These are phyloP conservation scores for Penicillium paneum DNA, from an alignment of 2,329 filamentous ascomycete genomes.

Conservation along the genomic window DNA sequence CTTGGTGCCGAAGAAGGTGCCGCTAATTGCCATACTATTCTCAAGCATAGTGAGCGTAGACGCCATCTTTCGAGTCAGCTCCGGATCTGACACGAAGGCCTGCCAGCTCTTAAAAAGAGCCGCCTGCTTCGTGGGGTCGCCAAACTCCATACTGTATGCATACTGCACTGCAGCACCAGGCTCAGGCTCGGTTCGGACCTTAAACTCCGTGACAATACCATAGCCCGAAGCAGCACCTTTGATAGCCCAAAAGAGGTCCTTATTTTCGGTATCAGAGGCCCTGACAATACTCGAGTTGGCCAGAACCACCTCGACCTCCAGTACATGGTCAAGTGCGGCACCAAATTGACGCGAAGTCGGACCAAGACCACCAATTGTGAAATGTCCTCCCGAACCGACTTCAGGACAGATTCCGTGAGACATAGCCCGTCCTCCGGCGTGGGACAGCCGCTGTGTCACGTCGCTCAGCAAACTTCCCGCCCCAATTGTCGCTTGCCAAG, in stretches of 20 bases:
- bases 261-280: constrained; percentile 28
- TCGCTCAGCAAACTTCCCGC: constrained; percentile 30
- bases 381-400: constrained; percentile 38
- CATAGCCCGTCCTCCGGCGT: constrained; percentile 30
- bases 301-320: constrained; percentile 48
- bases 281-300: constrained; percentile 37
- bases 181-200: constrained; percentile 35
- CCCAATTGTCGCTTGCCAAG: constrained; percentile 35
- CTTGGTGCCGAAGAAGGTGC: not conserved
- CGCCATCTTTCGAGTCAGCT: not conserved
- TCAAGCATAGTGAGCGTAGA: not conserved
- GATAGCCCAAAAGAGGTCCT: constrained; percentile 37
- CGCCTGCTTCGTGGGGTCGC: constrained; percentile 19
- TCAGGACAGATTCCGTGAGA: constrained; percentile 36
- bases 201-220: constrained; percentile 41
- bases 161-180: constrained; percentile 53
- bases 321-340: constrained; percentile 50
- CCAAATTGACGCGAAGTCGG: constrained; percentile 49
- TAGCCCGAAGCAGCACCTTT: constrained; percentile 38
- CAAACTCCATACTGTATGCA: constrained; percentile 53
- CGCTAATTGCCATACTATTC: not conserved
- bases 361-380: constrained; percentile 37
- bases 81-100: not conserved
- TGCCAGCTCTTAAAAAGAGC: not conserved
- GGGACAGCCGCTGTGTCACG: constrained; percentile 23